Conservation (phyloP, 1,284 basidiomycete species). For the Marasmius fiardii region DNA sequence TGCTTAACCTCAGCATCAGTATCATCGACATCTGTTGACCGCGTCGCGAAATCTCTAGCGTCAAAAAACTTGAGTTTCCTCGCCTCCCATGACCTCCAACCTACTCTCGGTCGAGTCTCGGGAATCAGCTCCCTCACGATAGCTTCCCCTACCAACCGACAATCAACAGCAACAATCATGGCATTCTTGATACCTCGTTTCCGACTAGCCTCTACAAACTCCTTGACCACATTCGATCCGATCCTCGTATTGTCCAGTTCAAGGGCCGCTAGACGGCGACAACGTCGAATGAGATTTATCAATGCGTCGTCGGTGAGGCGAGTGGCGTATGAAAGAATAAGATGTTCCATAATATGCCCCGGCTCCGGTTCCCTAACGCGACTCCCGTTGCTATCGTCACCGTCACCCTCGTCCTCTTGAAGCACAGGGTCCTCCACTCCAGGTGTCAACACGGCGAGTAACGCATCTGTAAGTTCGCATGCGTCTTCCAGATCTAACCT, state of each 20-base stretch:
- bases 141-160: conserved; percentile 63
- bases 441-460: conserved; percentile 68
- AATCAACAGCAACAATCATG: conserved; percentile 71
- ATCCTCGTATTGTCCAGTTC: conserved; percentile 81
- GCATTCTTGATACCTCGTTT: conserved; percentile 49
- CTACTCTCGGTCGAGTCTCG: conserved; percentile 63
- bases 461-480: conserved; percentile 67
- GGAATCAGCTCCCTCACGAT: conserved; percentile 55
- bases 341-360: conserved; percentile 68
- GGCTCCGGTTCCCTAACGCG: conserved; percentile 25
- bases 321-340: conserved; percentile 69
- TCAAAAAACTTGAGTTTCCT: conserved; percentile 66
- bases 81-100: conserved; percentile 70
- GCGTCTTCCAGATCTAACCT: conserved; percentile 87
- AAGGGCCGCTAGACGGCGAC: conserved; percentile 59
- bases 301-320: conserved; percentile 65
- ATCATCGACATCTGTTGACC: not conserved
- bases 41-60: conserved; percentile 43
- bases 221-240: conserved; percentile 55
- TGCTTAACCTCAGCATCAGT: not conserved
- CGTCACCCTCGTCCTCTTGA: conserved; percentile 6
- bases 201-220: conserved; percentile 60
- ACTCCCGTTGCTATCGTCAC: conserved; percentile 1
- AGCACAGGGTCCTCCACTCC: conserved; percentile 10
- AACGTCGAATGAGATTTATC: conserved; percentile 59